phyloP scores from a whole-genome alignment of 768 basidiomycete genomes.

The Nidularia pulvinata region DNA sequence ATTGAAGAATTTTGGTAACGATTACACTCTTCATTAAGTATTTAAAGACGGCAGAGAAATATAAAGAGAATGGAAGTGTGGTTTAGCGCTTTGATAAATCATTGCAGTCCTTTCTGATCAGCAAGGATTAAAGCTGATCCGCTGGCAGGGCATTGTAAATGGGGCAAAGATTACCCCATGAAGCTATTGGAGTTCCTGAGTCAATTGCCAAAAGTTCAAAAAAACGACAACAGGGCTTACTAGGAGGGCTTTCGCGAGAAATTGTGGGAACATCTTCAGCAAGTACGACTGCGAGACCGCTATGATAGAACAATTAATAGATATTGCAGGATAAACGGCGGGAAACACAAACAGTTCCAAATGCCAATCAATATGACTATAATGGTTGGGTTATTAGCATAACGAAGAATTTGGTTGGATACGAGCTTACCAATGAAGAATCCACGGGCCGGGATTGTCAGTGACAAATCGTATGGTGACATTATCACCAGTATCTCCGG shows the following conservation, averaged over 20 bases:
- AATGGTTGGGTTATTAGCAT: not conserved
- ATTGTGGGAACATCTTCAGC: conserved; percentile 3
- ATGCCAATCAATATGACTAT: conserved; percentile 5
- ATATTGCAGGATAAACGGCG: not conserved
- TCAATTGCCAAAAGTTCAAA: not conserved
- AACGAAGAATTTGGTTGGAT: not conserved
- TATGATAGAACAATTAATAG: not conserved
- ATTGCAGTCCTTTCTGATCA: too few species aligned
- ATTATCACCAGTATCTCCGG: conserved; percentile 16
- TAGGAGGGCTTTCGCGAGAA: not conserved
- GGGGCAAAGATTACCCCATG: conserved; percentile 6
- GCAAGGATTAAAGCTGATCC: too few species aligned
- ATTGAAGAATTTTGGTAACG: too few species aligned
- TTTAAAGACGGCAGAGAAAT: too few species aligned
- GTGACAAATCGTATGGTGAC: conserved; percentile 8
- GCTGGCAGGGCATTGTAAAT: not conserved
- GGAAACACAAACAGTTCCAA: conserved; percentile 3
- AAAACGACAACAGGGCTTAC: not conserved
- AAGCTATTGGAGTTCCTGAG: not conserved
- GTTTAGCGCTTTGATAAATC: too few species aligned
- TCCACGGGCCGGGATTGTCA: conserved; percentile 5
- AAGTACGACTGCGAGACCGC: conserved; percentile 7
- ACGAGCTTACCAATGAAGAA: conserved; percentile 3
- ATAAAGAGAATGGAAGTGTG: too few species aligned
- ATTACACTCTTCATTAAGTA: too few species aligned